Evolutionary conservation across 345 rosid species (phyloP).

Genomic region (Erodium maritimum): DNA sequence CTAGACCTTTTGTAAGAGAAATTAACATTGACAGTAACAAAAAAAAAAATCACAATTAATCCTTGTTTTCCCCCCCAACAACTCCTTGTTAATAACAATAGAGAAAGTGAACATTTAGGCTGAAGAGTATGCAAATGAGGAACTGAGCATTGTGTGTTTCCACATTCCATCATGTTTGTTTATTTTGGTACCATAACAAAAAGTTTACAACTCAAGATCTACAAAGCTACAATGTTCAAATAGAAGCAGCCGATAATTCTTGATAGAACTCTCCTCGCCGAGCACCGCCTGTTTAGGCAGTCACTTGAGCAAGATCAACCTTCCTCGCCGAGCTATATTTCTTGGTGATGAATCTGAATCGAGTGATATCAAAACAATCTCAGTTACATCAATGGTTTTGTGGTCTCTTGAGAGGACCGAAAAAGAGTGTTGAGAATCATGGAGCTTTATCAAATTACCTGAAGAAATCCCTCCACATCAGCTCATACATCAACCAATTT

Average conservation of each 20-base stretch:
- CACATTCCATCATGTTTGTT: slow-evolving; percentile 3
- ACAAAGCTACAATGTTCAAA: slow-evolving; percentile 1
- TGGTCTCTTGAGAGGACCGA: too few relatives aligned
- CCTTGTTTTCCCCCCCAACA: too few relatives aligned
- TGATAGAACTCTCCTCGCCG: too few relatives aligned
- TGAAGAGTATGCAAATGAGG: neutral
- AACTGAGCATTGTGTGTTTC: slow-evolving; percentile 1
- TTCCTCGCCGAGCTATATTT: slow-evolving; percentile 31
- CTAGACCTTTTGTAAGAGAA: too few relatives aligned
- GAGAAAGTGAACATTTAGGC: neutral
- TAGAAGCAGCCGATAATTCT: neutral
- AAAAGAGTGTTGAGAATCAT: too few relatives aligned
- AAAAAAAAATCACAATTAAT: too few relatives aligned
- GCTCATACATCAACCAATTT: slow-evolving; percentile 45
- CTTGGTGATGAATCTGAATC: slow-evolving; percentile 37
- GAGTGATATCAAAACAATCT: too few relatives aligned
- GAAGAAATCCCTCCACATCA: slow-evolving; percentile 54
- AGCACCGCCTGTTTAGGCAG: neutral
- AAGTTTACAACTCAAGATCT: slow-evolving; percentile 4
- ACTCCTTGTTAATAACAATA: neutral
- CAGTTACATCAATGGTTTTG: neutral
- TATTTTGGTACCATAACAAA: slow-evolving; percentile 1
- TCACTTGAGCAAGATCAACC: slow-evolving; percentile 23
- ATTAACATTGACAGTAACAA: too few relatives aligned
- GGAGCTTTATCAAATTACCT: slow-evolving; percentile 19